Conservation (phyloP, 305 asterid species). For the Fraxinus albicans region DNA sequence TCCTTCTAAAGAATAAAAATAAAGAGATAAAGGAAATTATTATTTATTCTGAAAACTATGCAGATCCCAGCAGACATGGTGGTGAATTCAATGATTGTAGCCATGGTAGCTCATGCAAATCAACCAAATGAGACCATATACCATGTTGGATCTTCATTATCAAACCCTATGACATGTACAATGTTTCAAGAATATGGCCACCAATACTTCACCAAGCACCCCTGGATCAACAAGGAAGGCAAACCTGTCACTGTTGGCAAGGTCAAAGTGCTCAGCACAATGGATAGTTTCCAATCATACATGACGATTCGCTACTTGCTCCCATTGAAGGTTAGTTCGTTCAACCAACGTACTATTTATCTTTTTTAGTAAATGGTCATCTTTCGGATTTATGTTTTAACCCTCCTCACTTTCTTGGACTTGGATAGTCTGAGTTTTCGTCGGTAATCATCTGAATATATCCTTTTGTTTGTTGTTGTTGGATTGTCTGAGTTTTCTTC, state of each 20-base stretch:
- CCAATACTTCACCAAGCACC: slow-evolving; percentile 45
- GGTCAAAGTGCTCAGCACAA: slow-evolving; percentile 39
- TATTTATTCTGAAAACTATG: background rate
- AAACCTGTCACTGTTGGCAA: slow-evolving; percentile 50
- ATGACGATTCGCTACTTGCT: slow-evolving; percentile 48
- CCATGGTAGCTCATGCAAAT: slow-evolving; percentile 62
- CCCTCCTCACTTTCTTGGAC: background rate
- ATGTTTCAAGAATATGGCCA: slow-evolving; percentile 40
- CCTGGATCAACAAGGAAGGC: slow-evolving; percentile 60
- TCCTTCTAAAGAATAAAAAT: background rate
- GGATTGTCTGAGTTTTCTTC: background rate
- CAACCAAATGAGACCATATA: slow-evolving; percentile 38
- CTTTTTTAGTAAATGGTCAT: background rate
- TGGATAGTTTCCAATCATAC: slow-evolving; percentile 54
- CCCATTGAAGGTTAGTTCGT: slow-evolving; percentile 51
- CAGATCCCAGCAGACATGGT: slow-evolving; percentile 96
- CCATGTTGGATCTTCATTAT: slow-evolving; percentile 58
- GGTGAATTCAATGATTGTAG: slow-evolving; percentile 73
- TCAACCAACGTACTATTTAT: background rate
- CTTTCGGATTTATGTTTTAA: background rate
- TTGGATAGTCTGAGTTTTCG: background rate
- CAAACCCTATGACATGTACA: slow-evolving; percentile 41
- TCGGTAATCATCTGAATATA: background rate
- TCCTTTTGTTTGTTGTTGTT: background rate
- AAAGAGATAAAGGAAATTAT: background rate